phyloP scores from a whole-genome alignment of 192 early-diverging fungal genomes.

The Podila clonocystis region DNA sequence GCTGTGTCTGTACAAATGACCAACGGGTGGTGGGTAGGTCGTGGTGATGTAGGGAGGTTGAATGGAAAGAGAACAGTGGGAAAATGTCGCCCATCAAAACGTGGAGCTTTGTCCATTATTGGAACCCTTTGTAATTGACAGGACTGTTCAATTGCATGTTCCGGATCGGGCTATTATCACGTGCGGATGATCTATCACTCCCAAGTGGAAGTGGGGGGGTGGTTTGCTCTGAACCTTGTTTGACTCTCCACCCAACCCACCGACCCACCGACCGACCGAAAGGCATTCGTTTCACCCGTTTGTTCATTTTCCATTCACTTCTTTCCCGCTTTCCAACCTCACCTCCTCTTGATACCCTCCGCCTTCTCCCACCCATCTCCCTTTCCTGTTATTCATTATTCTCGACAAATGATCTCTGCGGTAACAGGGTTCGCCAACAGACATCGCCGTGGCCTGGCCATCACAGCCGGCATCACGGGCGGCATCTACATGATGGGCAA shows the following conservation, averaged over 20 bases:
- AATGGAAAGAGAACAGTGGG: too few species aligned
- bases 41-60: not conserved
- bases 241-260: constrained; percentile 8
- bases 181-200: not conserved
- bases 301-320: not conserved
- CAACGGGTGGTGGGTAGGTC: too few species aligned
- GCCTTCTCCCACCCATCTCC: not conserved
- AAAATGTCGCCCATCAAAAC: too few species aligned
- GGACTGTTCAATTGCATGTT: too few species aligned
- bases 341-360: not conserved
- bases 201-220: too few species aligned
- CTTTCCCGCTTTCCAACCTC: not conserved
- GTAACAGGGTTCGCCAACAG: constrained; percentile 70
- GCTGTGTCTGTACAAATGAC: too few species aligned
- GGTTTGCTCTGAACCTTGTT: too few species aligned
- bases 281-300: not conserved
- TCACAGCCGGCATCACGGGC: constrained; percentile 75
- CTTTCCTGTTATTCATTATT: not conserved
- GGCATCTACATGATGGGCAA: constrained; percentile 78
- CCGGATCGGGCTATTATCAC: not conserved
- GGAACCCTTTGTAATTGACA: too few species aligned
- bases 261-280: not conserved
- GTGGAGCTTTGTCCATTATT: too few species aligned
- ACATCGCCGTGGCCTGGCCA: constrained; percentile 70
- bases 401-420: constrained; percentile 43